A percentile compares a stretch with the other conserved stretches of the same genome.
These are phyloP conservation scores for Aspergillus latus DNA, from an alignment of 2,329 filamentous ascomycete species.

Conservation along the genomic window DNA sequence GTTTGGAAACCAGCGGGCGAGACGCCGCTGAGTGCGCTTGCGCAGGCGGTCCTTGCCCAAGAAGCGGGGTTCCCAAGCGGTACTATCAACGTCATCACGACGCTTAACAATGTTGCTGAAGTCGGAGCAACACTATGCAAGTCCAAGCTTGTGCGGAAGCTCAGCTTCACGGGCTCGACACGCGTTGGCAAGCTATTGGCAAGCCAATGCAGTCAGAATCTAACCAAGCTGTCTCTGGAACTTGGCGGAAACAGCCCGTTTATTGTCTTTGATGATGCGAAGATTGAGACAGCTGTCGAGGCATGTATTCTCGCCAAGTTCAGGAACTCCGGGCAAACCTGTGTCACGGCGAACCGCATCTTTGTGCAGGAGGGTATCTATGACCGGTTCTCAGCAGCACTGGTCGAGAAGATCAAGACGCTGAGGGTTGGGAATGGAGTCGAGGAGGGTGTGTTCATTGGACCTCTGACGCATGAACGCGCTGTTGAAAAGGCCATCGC, in stretches of 20 bases:
- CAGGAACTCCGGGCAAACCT: constrained; percentile 15
- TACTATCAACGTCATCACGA: constrained; percentile 22
- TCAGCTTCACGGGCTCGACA: constrained; percentile 17
- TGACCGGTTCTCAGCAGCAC: constrained; percentile 1
- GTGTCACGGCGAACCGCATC: constrained; percentile 16
- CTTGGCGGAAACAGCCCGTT: constrained; percentile 63
- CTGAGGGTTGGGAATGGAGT: constrained; percentile 12
- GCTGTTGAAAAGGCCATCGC: constrained; percentile 51
- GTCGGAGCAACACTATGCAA: constrained; percentile 11
- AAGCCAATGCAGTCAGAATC: constrained; percentile 43
- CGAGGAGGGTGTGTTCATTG: constrained; percentile 2
- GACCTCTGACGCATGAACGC: constrained; percentile 11
- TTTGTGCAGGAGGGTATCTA: constrained; percentile 16
- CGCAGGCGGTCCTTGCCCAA: constrained; percentile 26
- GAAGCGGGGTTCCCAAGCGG: constrained; percentile 35
- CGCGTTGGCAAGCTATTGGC: constrained; percentile 12
- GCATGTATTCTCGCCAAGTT: constrained; percentile 13
- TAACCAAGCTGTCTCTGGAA: constrained; percentile 62
- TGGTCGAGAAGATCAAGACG: constrained; percentile 1
- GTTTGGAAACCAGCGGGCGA: constrained; percentile 38
- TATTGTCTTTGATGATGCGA: constrained; percentile 61
- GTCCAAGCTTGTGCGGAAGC: constrained; percentile 8
- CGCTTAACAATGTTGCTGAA: constrained; percentile 8
- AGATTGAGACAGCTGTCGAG: constrained; percentile 45
- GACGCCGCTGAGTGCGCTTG: constrained; percentile 35